Base-by-base conservation (phyloP, 139 green algal genomes). In the Coccomyxa sp. region DNA sequence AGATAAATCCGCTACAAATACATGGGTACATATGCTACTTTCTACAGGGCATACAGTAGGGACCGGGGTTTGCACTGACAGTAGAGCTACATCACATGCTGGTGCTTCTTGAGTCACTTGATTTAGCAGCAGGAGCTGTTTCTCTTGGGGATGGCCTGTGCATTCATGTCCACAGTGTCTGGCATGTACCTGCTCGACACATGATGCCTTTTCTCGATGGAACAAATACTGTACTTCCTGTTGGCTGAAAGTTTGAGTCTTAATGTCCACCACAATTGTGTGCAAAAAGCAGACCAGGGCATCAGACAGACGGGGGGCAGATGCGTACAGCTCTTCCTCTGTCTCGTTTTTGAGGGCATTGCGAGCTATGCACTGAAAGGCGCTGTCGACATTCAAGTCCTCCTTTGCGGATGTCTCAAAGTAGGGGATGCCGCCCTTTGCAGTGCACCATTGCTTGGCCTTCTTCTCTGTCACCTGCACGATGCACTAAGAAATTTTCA, bases 381-480 rank as follows among this genome's bases (percentile, higher is more conserved):
- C 97, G 1, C 87, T 85, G 58, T 98, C 95, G 45, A 99, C 96
- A 77, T 98, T 98, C 79, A 94, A 90, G 86, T 98, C 94, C 77
- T 98, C 95, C 91, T 98, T 98, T 27, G 93, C 95, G 17, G 91
- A 97, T 1, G 94, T 98, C 83, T 99, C 97, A 81, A 98, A 99
- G 89, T 98, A 95, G 13, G 97, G 97, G 74, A 98, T 96, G 89
- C 91, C 90, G 58, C 95, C 95, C 86, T 99, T 99, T 38, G 83
- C 82, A 0, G 88, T 87, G 85, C 94, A 98, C 97, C 97, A 99
- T 27, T 91, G 86, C 88, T 97, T 95, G 13, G 96, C 97, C 86
- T 97, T 96, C 88, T 99, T 98, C 84, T 98, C 95, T 13, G 89
- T 91, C 75, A 98, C 95, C 91, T 95, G 87, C 77, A 59, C n/a